These are phyloP conservation scores for Penicillium fimorum DNA, from an alignment of 495 filamentous ascomycete species.

Conservation along the genomic window DNA sequence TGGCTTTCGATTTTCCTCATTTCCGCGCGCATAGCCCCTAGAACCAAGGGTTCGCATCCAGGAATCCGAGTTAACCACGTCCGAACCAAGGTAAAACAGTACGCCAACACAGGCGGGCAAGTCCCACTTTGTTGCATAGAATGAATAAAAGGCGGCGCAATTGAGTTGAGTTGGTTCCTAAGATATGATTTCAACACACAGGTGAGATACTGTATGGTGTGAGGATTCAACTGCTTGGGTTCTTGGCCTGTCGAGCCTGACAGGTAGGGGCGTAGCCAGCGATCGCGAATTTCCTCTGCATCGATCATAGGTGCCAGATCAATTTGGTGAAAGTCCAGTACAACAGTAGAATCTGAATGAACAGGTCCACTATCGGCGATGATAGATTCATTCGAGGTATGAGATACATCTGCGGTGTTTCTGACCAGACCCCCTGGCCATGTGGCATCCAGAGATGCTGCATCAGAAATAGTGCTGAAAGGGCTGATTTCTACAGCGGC, in stretches of 20 bases:
- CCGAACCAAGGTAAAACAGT: constrained; percentile 43
- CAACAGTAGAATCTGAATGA: neutral
- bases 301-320: constrained; percentile 33
- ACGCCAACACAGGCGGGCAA: constrained; percentile 34
- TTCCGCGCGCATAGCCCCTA: constrained; percentile 33
- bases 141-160: constrained; percentile 43
- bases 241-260: constrained; percentile 33
- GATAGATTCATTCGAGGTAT: neutral
- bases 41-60: constrained; percentile 39
- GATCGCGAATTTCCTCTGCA: constrained; percentile 38
- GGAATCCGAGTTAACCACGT: constrained; percentile 40
- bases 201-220: constrained; percentile 38
- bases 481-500: neutral
- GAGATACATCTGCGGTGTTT: neutral
- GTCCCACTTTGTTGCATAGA: constrained; percentile 23
- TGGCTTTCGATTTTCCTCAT: constrained; percentile 34
- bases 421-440: neutral
- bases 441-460: neutral
- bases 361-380: neutral
- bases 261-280: constrained; percentile 39
- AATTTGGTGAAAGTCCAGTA: constrained; percentile 10
- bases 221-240: constrained; percentile 34
- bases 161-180: constrained; percentile 25
- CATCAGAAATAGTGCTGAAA: neutral
- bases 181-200: constrained; percentile 42